phyloP scores from a whole-genome alignment of 257 asterid species.

The Petunia secreta region DNA sequence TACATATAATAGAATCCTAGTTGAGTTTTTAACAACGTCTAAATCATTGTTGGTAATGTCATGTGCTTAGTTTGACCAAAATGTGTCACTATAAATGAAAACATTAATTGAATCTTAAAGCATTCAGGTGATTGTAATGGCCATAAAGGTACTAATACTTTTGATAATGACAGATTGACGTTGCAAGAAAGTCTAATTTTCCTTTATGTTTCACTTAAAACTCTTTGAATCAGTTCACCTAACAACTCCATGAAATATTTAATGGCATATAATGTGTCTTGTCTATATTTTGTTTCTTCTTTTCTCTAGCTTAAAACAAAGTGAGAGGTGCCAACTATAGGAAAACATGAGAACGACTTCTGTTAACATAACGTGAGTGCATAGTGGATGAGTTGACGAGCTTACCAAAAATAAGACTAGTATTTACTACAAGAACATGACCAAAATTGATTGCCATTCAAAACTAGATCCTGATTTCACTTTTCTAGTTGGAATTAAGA shows the following conservation, averaged over 20 bases:
- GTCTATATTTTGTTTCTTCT: background rate
- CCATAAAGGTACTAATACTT: background rate
- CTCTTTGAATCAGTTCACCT: too few relatives aligned
- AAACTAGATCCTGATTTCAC: background rate
- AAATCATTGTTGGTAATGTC: conserved; percentile 20
- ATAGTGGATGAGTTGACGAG: background rate
- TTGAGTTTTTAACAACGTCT: background rate
- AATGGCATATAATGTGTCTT: too few relatives aligned
- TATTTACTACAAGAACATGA: background rate
- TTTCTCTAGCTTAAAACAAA: background rate
- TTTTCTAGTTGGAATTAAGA: background rate
- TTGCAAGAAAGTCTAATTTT: background rate
- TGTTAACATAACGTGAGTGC: background rate
- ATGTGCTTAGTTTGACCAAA: background rate
- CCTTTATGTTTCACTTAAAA: too few relatives aligned
- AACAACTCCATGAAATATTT: too few relatives aligned
- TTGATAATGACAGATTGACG: background rate
- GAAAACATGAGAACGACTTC: background rate
- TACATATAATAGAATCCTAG: background rate
- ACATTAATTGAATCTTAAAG: background rate
- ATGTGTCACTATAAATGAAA: background rate
- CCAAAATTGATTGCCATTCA: conserved; percentile 6
- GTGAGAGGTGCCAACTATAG: background rate
- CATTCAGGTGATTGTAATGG: background rate
- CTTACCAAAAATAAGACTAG: background rate